Base-by-base conservation (phyloP, 2,329 filamentous ascomycete genomes). In the Hypoxylon sp. region DNA sequence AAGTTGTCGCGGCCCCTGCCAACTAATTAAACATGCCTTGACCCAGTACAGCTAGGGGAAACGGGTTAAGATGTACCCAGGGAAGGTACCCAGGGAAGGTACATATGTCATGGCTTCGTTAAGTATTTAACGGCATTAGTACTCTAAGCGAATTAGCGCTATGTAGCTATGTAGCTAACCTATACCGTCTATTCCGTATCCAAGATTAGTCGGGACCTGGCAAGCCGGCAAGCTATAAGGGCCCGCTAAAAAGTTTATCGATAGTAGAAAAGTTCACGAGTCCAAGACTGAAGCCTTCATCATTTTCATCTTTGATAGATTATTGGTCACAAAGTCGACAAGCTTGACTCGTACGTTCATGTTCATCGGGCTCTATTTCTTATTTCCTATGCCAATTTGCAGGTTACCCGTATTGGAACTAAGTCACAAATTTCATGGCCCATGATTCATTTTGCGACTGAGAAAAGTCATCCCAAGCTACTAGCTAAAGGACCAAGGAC, bases 201-300 rank as follows among this genome's bases (percentile, higher is more conserved):
- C n/a, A n/a, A n/a, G n/a, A n/a, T n/a, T n/a, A n/a, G n/a, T n/a
- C n/a, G n/a, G n/a, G n/a, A n/a, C n/a, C n/a, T n/a, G n/a, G n/a
- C n/a, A n/a, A n/a, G n/a, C 20, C 19, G 15, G 6, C 17, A 17
- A 28, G 24, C 15, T 28, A 6, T 10, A 11, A 32, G 26, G 50
- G 17, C 17, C 64, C 64, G 44, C 59, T 59, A 59, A 67, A 67
- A 67, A 61, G 60, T 67, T 67, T 53, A 67, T 67, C 64, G 64
- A 67, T 67, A 67, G 17, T 34, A 48, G 28, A 26, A 64, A 67
- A 56, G 50, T 64, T 56, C 39, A 56, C 28, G 39, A 37, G 19
- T 50, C 15, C 17, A 19, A 39, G 32, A 39, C 28, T 48, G 44
- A 58, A 51, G 48, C n/a, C 22, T 57, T 57, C 47, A 11, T 53